These are phyloP conservation scores for Aspergillus quadricinctus DNA, from an alignment of 2,329 filamentous ascomycete genomes.

Conservation along the genomic window DNA sequence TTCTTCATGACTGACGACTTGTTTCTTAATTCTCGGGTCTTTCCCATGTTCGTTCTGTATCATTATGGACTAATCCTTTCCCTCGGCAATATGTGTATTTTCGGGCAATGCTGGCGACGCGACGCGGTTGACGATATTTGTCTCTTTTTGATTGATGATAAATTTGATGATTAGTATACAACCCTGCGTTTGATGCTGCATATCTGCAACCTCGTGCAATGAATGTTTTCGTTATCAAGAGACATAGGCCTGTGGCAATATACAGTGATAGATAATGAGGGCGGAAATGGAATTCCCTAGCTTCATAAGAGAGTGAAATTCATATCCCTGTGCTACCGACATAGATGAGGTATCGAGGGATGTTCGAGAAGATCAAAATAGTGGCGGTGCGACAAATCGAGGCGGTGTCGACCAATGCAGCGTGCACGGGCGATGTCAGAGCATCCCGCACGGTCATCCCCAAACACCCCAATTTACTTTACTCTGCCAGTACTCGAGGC, in stretches of 20 bases:
- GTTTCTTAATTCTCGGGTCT: neutral
- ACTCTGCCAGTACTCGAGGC: neutral
- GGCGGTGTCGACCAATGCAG: constrained; percentile 7
- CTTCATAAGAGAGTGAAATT: too few species aligned
- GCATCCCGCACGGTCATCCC: neutral
- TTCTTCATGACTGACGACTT: constrained; percentile 3
- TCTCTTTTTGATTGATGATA: neutral
- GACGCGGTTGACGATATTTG: neutral
- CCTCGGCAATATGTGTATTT: neutral
- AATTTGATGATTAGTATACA: neutral
- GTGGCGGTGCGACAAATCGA: constrained; percentile 6
- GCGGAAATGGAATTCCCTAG: neutral
- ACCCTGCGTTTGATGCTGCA: neutral
- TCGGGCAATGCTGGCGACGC: neutral
- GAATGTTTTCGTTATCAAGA: neutral
- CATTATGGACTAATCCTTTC: neutral
- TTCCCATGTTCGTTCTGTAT: neutral
- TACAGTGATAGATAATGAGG: neutral
- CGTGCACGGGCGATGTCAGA: constrained; percentile 3
- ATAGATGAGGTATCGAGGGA: neutral
- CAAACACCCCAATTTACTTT: neutral
- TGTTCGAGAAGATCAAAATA: neutral
- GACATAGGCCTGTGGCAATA: neutral
- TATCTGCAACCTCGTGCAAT: neutral
- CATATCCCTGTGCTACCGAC: too few species aligned